Percentiles rank a stretch among this genome's conserved stretches.
Conservation (phyloP, 2,329 filamentous ascomycete genomes). For the Penicillium sp. region DNA sequence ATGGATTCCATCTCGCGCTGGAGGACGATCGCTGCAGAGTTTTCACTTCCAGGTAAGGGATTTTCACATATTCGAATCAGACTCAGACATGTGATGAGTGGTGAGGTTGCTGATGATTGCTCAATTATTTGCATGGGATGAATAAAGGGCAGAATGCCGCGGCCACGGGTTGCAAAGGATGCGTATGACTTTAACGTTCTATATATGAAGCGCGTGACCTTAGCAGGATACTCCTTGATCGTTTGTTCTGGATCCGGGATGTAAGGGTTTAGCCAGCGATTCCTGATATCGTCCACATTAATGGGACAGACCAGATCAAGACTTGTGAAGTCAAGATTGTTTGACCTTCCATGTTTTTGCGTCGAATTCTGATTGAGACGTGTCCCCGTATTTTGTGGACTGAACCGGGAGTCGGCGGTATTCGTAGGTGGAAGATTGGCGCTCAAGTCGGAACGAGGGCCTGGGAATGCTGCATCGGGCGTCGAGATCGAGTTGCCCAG, state of each 20-base stretch:
- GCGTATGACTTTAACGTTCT: constrained; percentile 49
- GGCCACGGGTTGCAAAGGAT: constrained; percentile 37
- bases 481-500: not conserved
- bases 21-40: constrained; percentile 34
- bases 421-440: not conserved
- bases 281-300: constrained; percentile 48
- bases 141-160: constrained; percentile 45
- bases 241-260: constrained; percentile 47
- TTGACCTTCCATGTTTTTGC: not conserved
- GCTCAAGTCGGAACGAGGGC: not conserved
- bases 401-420: not conserved
- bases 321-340: constrained; percentile 31
- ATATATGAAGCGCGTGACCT: constrained; percentile 42
- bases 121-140: constrained; percentile 40
- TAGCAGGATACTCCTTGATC: constrained; percentile 43
- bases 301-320: constrained; percentile 47
- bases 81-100: constrained; percentile 45
- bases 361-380: not conserved
- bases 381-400: not conserved
- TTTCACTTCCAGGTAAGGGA: constrained; percentile 35
- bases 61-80: constrained; percentile 43
- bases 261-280: constrained; percentile 51
- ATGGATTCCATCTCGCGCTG: constrained; percentile 47
- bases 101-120: constrained; percentile 24
- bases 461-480: not conserved